These are phyloP conservation scores for Fusarium circinatum DNA, from an alignment of 2,329 filamentous ascomycete species.

Conservation along the genomic window DNA sequence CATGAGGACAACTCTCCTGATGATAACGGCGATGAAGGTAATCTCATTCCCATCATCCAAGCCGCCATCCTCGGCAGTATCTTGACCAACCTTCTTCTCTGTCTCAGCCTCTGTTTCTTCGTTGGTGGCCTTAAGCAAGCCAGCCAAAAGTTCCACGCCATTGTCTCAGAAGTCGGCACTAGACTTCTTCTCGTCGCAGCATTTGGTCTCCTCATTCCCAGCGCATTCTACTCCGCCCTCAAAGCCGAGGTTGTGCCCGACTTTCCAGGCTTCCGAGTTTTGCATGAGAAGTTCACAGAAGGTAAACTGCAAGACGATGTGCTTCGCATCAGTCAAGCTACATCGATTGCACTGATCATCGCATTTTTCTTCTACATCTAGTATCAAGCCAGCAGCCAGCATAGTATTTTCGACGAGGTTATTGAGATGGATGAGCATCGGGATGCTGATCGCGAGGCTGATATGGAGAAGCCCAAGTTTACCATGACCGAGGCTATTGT, in stretches of 20 bases:
- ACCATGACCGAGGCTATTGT: constrained; percentile 73
- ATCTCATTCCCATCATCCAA: constrained; percentile 69
- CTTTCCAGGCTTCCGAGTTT: constrained; percentile 30
- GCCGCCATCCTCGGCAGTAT: constrained; percentile 77
- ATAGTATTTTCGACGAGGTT: constrained; percentile 70
- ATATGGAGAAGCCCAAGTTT: constrained; percentile 69
- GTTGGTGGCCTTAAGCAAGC: constrained; percentile 69
- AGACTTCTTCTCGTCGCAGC: constrained; percentile 71
- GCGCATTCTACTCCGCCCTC: constrained; percentile 51
- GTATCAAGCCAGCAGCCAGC: constrained; percentile 73
- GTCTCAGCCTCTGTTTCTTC: constrained; percentile 74
- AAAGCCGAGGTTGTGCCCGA: constrained; percentile 43
- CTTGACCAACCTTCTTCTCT: constrained; percentile 73
- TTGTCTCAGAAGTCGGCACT: constrained; percentile 74
- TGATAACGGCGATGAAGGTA: constrained; percentile 47
- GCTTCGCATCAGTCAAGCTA: constrained; percentile 69
- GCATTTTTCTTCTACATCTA: constrained; percentile 67
- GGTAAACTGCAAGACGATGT: constrained; percentile 57
- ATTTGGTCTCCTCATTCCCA: constrained; percentile 50
- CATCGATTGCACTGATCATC: constrained; percentile 68
- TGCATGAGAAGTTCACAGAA: constrained; percentile 46
- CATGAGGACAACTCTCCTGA: constrained; percentile 29
- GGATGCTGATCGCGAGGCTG: constrained; percentile 67
- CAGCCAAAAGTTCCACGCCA: constrained; percentile 70
- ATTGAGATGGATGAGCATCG: constrained; percentile 59